Conservation (phyloP, 169 alveolate genomes). For the Cryptosporidium viatorum region DNA sequence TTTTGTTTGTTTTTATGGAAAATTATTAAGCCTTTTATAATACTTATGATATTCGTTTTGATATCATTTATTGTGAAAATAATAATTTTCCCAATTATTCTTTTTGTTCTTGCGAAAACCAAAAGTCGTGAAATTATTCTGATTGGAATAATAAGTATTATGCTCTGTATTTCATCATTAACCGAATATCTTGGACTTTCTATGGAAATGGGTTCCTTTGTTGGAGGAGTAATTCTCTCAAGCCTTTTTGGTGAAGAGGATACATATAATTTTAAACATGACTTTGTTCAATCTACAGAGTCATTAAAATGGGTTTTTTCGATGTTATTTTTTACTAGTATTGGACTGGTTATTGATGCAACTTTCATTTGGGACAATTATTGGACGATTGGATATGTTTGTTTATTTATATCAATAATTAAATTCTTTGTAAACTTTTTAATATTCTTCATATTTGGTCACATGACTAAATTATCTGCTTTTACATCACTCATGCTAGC, state of each 20-base stretch:
- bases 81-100: constrained; percentile 37
- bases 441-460: constrained; percentile 40
- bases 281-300: constrained; percentile 59
- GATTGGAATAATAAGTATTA: constrained; percentile 49
- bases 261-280: constrained; percentile 33
- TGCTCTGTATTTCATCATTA: constrained; percentile 63
- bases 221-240: constrained; percentile 61
- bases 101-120: constrained; percentile 27
- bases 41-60: constrained; percentile 15
- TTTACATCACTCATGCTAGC: constrained; percentile 64
- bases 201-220: constrained; percentile 75
- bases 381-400: constrained; percentile 66
- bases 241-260: constrained; percentile 62
- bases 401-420: constrained; percentile 36
- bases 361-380: constrained; percentile 72
- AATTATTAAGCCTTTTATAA: constrained; percentile 47
- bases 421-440: constrained; percentile 34
- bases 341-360: constrained; percentile 70
- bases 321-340: constrained; percentile 61
- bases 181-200: constrained; percentile 70
- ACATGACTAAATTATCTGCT: constrained; percentile 18
- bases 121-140: constrained; percentile 56
- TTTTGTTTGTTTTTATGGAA: constrained; percentile 34
- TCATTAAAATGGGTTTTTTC: constrained; percentile 68
- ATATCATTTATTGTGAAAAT: constrained; percentile 48